Conservation (phyloP, 352 stramenopile genomes). For the Phytopythium kandeliae region DNA sequence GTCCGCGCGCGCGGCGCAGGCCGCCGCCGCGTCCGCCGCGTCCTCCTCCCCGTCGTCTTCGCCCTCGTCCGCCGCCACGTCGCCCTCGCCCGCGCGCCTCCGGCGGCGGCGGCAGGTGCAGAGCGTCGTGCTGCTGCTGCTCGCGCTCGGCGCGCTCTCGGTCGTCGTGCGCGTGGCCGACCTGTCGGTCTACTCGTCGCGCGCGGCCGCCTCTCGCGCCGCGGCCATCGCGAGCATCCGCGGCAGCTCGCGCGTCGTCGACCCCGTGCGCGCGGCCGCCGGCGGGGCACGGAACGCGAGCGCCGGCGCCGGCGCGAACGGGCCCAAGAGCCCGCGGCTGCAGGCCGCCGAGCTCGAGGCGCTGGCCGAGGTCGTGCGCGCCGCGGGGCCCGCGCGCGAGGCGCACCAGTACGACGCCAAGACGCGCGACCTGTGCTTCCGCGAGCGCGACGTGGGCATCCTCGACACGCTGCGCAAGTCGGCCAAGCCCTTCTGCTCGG, state of each 20-base stretch:
- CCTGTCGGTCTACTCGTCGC: conserved; percentile 9
- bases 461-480: conserved; percentile 16
- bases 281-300: conserved; percentile 7
- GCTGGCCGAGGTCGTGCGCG: conserved; percentile 12
- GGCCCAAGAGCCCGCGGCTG: conserved; percentile 10
- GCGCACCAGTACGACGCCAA: conserved; percentile 18
- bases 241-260: neutral
- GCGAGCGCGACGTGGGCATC: conserved; percentile 28
- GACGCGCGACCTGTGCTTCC: conserved; percentile 19
- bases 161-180: conserved; percentile 20
- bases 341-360: conserved; percentile 12
- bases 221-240: conserved; percentile 4
- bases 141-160: conserved; percentile 15
- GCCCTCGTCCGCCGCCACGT: too few relatives aligned
- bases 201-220: neutral
- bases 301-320: conserved; percentile 1
- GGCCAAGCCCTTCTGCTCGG: conserved; percentile 15
- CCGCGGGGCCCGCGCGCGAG: conserved; percentile 11
- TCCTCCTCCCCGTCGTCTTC: too few relatives aligned
- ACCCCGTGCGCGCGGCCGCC: too few relatives aligned
- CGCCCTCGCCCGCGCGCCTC: too few relatives aligned
- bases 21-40: too few relatives aligned
- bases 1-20: too few relatives aligned
- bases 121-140: conserved; percentile 15
- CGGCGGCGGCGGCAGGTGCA: conserved; percentile 12